These are phyloP conservation scores for Paramecium biaurelia DNA, from an alignment of 73 alveolate species.

Conservation along the genomic window DNA sequence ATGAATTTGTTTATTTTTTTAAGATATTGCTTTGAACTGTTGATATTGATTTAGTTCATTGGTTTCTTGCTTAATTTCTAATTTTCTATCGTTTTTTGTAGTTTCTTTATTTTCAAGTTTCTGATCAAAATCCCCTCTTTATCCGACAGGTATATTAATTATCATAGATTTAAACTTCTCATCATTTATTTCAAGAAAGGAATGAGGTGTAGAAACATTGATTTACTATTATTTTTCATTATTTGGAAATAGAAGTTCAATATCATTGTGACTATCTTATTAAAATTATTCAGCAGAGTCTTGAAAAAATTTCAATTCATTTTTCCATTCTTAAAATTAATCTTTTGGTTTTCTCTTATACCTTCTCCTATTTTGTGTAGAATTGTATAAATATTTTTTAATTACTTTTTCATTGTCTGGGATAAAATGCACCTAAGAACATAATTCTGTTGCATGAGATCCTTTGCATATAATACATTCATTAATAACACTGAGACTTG, in stretches of 20 bases:
- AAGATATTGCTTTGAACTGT: not conserved
- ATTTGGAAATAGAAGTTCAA: not conserved
- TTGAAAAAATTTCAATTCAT: not conserved
- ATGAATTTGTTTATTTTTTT: not conserved
- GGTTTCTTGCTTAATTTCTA: not conserved
- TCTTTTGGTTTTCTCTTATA: not conserved
- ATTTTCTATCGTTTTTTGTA: not conserved
- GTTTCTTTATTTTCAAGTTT: not conserved
- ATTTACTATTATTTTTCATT: not conserved
- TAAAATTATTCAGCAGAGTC: not conserved
- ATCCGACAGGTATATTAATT: not conserved
- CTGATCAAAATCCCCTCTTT: not conserved
- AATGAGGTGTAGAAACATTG: not conserved
- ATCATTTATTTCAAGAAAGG: not conserved
- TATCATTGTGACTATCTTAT: not conserved
- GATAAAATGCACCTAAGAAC: not conserved
- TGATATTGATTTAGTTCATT: not conserved
- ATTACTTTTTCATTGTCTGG: not conserved
- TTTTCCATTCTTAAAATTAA: not conserved
- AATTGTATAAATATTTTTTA: not conserved
- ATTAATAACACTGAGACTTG: not conserved
- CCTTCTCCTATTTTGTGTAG: not conserved
- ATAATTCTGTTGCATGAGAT: not conserved
- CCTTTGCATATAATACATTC: not conserved
- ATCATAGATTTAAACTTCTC: not conserved